Conservation (phyloP, 805 yeast genomes). For the Yamadazyma philogaea region DNA sequence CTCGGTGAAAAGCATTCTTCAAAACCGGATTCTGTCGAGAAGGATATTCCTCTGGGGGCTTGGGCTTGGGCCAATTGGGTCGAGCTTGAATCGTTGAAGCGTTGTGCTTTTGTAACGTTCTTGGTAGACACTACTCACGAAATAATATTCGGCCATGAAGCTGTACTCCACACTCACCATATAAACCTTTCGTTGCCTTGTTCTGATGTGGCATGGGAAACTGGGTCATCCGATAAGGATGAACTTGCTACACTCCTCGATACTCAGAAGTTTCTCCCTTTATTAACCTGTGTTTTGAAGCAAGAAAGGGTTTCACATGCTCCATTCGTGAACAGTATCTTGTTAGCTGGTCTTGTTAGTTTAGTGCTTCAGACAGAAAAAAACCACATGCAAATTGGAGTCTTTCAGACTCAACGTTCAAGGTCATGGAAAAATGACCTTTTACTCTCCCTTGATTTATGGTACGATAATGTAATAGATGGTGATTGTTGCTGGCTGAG, state of each 20-base stretch:
- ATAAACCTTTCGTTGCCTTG: constrained; percentile 24
- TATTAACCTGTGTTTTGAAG: constrained; percentile 19
- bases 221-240: constrained; percentile 14
- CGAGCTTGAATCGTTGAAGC: constrained; percentile 31
- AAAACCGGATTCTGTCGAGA: constrained; percentile 8
- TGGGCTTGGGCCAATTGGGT: constrained; percentile 27
- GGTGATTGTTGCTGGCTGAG: constrained; percentile 21
- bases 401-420: constrained; percentile 14
- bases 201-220: constrained; percentile 23
- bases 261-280: constrained; percentile 21
- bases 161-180: constrained; percentile 21
- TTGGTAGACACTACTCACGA: constrained; percentile 32
- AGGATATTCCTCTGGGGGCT: constrained; percentile 12
- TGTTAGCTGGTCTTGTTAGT: constrained; percentile 18
- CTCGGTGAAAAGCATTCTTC: constrained; percentile 37
- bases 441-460: constrained; percentile 2
- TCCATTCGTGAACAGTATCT: constrained; percentile 19
- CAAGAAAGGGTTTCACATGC: constrained; percentile 17
- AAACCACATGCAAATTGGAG: constrained; percentile 13
- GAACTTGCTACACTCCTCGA: constrained; percentile 16
- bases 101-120: constrained; percentile 30
- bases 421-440: constrained; percentile 13
- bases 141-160: constrained; percentile 30
- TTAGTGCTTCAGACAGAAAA: constrained; percentile 17
- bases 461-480: constrained; percentile 16